Evolutionary conservation across 805 yeast species (phyloP), one percentile per base, ranked within the genome.

Genomic region (Metschnikowia gelsemii): DNA sequence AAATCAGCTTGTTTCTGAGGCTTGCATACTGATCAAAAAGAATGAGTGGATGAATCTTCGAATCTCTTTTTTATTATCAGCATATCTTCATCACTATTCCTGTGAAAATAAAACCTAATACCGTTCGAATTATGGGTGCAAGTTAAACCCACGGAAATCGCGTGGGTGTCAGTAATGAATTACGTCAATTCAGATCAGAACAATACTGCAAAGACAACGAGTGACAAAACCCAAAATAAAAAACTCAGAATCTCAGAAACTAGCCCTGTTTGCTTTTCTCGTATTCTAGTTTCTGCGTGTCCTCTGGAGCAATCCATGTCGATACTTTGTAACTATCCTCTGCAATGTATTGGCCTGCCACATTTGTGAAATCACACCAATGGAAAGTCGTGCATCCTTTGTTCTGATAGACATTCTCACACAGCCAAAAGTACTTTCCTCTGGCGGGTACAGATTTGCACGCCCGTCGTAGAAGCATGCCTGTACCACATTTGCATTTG

Each of bases 381-480:
- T 71, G 63, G 35, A 74, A 72, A 1, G 75, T 70, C 2, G 70
- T 61, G 45, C 85, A 79, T 18, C 71, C 75, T 24, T 63, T 62
- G 30, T 67, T 68, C 33, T 54, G 57, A 49, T 75, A 76, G 17
- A 63, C 56, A 5, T 70, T 61, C 41, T 73, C 72, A 52, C 93
- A 84, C 50, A 71, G 67, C 90, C 91, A 84, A 17, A 81, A 73
- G 52, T 84, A 84, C 40, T 70, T 68, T 4, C 85, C 85, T 42
- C 79, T 62, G 8, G 64, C 63, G 9, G 59, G 53, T 1, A 69
- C 64, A 8, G 66, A 64, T 45, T 75, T 78, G 48, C 62, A 75
- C 21, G 83, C 66, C 41, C 87, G 64, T 34, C 89, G 64, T 16
- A 85, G 58, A 7, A 72, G 59, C 85, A 81, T 80, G 0, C 68